A percentile compares a stretch with the other conserved stretches of the same genome.
phyloP scores from a whole-genome alignment of 148 eudicot genomes.

The Nyssa sinensis region DNA sequence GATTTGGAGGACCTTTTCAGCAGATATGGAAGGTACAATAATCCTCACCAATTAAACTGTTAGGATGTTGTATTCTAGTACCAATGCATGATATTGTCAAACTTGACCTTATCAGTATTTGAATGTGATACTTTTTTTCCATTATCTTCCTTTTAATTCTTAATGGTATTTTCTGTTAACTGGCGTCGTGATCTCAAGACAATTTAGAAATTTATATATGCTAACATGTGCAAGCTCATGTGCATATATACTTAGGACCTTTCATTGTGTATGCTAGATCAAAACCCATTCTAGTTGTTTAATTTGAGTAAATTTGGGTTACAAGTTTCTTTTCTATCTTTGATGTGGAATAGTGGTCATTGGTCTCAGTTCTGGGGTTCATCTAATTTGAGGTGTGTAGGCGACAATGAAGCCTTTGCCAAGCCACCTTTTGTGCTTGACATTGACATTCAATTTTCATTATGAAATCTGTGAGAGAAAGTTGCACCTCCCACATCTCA shows the following conservation, averaged over 20 bases:
- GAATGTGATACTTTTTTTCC: not conserved
- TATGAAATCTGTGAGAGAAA: slow-evolving; percentile 30
- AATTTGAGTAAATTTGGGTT: not conserved
- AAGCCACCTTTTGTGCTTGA: slow-evolving; percentile 8
- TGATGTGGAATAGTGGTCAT: not conserved
- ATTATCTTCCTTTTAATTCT: not conserved
- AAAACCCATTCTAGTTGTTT: not conserved
- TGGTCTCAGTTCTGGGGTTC: not conserved
- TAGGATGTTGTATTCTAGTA: not conserved
- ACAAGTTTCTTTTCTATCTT: not conserved
- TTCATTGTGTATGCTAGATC: not conserved
- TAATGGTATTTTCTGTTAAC: not conserved
- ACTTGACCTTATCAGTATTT: not conserved
- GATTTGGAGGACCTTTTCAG: slow-evolving; percentile 68
- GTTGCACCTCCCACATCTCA: slow-evolving; percentile 40
- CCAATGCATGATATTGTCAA: not conserved
- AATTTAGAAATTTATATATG: not conserved
- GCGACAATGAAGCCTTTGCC: slow-evolving; percentile 4
- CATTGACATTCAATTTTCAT: slow-evolving; percentile 2
- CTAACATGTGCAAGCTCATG: not conserved
- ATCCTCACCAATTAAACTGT: not conserved
- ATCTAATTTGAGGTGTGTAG: not conserved
- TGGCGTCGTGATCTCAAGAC: not conserved
- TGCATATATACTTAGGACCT: not conserved
- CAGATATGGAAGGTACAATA: slow-evolving; percentile 66